Base-by-base conservation (phyloP, 2,329 filamentous ascomycete species). In the Ceratocystis destructans region DNA sequence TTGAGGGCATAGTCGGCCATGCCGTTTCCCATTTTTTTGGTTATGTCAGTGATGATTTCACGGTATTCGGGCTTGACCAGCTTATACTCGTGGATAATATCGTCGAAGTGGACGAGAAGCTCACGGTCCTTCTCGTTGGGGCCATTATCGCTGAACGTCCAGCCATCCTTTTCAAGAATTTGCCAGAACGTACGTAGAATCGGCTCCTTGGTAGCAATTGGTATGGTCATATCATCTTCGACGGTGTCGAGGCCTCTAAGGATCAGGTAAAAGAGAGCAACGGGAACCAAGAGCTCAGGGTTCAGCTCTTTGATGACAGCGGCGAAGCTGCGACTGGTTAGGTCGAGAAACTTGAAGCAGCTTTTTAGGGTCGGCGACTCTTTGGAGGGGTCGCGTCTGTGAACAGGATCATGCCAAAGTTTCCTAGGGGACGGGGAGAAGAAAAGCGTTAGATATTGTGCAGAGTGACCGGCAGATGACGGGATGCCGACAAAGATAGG, bases 1-100 rank as follows among this genome's bases (percentile, higher is more conserved):
- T 95, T 94, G 71, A 88, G 81, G 50, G 84, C 89, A 75, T 96
- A 99, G 77, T 99, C 93, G 33, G 94, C 94, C 94, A 99, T 99
- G 71, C 94, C 94, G 73, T 97, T 92, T 70, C 92, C 93, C 94
- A 99, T 99, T 78, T 90, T 89, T 73, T 86, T 80, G 41, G 91
- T 90, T 73, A 97, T 96, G 72, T 97, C 93, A 76, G 87, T 87
- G 77, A 99, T 94, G 73, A 97, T 92, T 5, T 81, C 83, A 75
- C 83, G 84, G 78, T 99, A 97, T 66, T 83, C 84, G 62, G 86
- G 83, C 79, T 96, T 95, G 76, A 96, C 80, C 77, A 89, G 88
- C 79, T 89, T 90, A 76, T 93, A 89, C 80, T 99, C 93, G 67
- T 82, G 79, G 70, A 96, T 83, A 69, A 99, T 86, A 66, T 87